Evolutionary conservation across 148 eudicot genomes (phyloP), one percentile per base, ranked within the genome.

Genomic region (Chenopodium album): DNA sequence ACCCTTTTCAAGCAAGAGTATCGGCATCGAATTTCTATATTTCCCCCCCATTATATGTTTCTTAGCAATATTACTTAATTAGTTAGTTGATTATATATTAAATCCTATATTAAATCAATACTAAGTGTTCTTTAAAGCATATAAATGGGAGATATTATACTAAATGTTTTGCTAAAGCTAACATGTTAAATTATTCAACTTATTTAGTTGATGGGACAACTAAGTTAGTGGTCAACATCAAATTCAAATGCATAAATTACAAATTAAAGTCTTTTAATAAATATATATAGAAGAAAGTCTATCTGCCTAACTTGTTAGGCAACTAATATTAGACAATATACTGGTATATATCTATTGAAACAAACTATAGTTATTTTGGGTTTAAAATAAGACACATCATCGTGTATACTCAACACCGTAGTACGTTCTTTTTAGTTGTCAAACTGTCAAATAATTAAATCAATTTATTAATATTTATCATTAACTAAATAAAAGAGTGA

Each of bases 121-220:
- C 56, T 48, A 26, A 74, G 3, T 28, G 63, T 74, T 50, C 1
- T 52, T 8, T 62, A 52, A 48, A 74, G 77, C 77, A 50, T 74
- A 48, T 74, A 37, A 22, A 50, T 26, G 63, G 28, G 17, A 74
- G 41, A 52, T 74, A 74, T 50, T 19, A 71, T 71, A 46, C 52
- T 44, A 71, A 71, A 46, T 19, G 52, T 44, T 46, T 44, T 71
- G 75, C 75, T 71, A 71, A 71, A 71, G 75, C 75, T 20, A 74
- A 74, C 10, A 46, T 26, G 26, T n/a, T 14, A 72, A 22, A 46
- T n/a, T 23, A 4, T 20, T 20, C 5, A 50, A 19, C n/a, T 44
- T 14, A 56, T 20, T n/a, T 46, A 47, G 41, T 48, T 74, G 77
- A 74, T 74, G 76, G 56, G 60, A 73, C 77, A 48, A 26, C 63